phyloP scores from a whole-genome alignment of 2,329 filamentous ascomycete species.

The Claviceps digitariae region DNA sequence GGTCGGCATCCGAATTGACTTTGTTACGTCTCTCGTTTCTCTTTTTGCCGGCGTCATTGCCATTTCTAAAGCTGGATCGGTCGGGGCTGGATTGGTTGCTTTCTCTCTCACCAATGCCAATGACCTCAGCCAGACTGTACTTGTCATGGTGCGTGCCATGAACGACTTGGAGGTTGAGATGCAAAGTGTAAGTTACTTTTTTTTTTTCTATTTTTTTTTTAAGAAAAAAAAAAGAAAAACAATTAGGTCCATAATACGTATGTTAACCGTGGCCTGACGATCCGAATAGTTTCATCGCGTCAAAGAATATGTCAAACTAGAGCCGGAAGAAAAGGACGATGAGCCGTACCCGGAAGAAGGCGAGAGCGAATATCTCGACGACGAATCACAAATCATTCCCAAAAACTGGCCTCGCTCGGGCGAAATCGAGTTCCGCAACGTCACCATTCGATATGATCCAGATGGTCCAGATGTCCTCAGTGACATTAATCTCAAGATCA shows the following conservation, averaged over 20 bases:
- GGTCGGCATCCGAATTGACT: conserved; percentile 40
- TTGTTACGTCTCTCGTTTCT: conserved; percentile 38
- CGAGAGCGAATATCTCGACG: conserved; percentile 26
- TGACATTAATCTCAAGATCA: conserved; percentile 35
- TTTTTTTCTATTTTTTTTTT: not conserved
- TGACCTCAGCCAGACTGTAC: conserved; percentile 37
- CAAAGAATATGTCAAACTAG: conserved; percentile 32
- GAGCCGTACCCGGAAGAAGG: conserved; percentile 24
- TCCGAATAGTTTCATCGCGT: conserved; percentile 36
- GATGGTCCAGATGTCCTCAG: conserved; percentile 35
- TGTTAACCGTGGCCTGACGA: no score
- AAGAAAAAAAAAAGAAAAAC: no score
- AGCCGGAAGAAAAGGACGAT: conserved; percentile 31
- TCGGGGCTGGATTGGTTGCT: conserved; percentile 39
- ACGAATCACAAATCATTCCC: conserved; percentile 24
- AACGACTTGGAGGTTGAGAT: conserved; percentile 45
- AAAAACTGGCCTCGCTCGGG: conserved; percentile 31
- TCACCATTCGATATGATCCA: conserved; percentile 33
- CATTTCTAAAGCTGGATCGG: conserved; percentile 29
- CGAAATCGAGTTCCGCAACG: conserved; percentile 37
- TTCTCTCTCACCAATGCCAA: conserved; percentile 44
- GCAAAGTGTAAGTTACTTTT: conserved; percentile 27
- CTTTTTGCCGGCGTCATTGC: conserved; percentile 39
- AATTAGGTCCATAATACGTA: no score
- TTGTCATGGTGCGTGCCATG: conserved; percentile 37